phyloP scores from a whole-genome alignment of 176 grass and related monocot species.

The Musa troglodytarum region DNA sequence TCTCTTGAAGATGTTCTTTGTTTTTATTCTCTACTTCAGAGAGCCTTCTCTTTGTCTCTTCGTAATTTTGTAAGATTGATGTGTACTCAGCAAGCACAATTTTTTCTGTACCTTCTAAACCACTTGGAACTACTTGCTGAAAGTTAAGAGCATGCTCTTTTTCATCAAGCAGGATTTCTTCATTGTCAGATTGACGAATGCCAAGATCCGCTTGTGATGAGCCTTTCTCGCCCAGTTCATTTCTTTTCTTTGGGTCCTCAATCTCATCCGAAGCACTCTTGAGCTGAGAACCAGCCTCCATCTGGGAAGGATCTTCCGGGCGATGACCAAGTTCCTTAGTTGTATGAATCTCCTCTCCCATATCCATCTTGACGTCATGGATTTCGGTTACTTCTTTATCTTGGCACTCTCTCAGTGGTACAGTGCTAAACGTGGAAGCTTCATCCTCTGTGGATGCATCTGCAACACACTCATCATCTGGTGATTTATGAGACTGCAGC shows the following conservation, averaged over 20 bases:
- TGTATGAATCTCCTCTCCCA: neutral
- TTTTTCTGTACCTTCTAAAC: conserved; percentile 52
- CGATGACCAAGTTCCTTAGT: neutral
- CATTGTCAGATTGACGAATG: neutral
- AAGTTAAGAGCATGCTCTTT: conserved; percentile 28
- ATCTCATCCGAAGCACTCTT: neutral
- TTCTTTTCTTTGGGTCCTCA: neutral
- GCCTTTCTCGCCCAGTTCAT: neutral
- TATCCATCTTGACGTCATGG: neutral
- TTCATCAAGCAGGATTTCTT: neutral
- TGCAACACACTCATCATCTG: conserved; percentile 10
- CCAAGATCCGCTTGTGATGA: neutral
- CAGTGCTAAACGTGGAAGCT: neutral
- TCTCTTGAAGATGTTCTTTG: conserved; percentile 56
- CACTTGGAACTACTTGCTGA: conserved; percentile 42
- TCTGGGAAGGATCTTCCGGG: neutral
- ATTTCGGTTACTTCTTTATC: neutral
- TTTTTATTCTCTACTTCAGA: conserved; percentile 65
- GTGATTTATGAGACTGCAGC: conserved; percentile 34
- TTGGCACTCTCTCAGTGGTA: neutral
- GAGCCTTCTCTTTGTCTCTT: conserved; percentile 63
- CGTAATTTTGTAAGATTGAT: conserved; percentile 52
- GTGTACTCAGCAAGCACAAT: conserved; percentile 57
- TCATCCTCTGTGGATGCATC: neutral
- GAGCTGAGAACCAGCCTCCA: neutral